Conservation (phyloP, 352 stramenopile species). For the Phytophthora syringae region DNA sequence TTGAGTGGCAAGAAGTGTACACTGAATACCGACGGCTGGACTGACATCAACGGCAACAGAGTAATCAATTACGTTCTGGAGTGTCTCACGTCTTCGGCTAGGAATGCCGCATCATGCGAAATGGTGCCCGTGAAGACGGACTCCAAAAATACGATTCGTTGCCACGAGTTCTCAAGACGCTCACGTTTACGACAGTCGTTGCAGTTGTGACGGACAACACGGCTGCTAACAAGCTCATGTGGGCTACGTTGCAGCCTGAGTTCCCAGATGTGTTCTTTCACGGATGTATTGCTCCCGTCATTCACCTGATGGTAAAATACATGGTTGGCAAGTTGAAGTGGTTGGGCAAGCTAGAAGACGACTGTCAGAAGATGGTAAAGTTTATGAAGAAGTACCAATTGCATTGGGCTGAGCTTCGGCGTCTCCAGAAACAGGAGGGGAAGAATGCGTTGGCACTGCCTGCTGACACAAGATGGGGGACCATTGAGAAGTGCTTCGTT, state of each 20-base stretch:
- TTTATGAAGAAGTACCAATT: conserved; percentile 19
- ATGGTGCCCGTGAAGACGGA: conserved; percentile 4
- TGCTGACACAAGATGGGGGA: conserved; percentile 8
- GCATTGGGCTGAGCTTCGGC: background rate
- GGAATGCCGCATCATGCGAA: background rate
- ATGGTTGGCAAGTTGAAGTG: background rate
- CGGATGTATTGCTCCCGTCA: conserved; percentile 12
- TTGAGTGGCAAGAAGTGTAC: background rate
- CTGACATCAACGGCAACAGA: conserved; percentile 7
- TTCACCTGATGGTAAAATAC: conserved; percentile 15
- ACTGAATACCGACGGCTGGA: conserved; percentile 4
- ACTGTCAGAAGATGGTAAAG: conserved; percentile 6
- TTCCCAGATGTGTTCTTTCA: conserved; percentile 4
- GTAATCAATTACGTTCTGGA: too few relatives aligned
- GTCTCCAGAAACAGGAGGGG: background rate
- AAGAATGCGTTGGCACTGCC: conserved; percentile 6
- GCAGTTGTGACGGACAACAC: conserved; percentile 21
- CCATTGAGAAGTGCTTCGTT: conserved; percentile 5
- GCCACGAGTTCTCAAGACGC: background rate
- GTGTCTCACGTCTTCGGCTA: conserved; percentile 1
- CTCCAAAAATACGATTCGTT: background rate
- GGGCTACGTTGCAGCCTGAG: background rate
- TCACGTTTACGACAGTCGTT: background rate
- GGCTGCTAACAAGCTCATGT: background rate
- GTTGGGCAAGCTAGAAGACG: background rate